A percentile compares a stretch with the other conserved stretches of the same genome.
phyloP scores from a whole-genome alignment of 2,329 filamentous ascomycete genomes.

The Monosporascus ibericus region DNA sequence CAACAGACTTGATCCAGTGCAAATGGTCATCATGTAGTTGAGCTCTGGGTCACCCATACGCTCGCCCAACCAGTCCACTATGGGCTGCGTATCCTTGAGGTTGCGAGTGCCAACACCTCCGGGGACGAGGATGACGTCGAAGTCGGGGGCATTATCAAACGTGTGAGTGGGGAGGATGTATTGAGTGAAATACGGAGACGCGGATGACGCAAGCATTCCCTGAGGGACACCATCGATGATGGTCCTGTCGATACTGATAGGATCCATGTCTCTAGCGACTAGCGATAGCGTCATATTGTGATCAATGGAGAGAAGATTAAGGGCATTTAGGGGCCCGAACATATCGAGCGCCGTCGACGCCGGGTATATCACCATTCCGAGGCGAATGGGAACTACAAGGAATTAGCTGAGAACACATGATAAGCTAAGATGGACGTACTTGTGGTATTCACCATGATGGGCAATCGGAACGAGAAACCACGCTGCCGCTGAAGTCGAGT shows the following conservation, averaged over 20 bases:
- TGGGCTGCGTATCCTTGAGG: conserved; percentile 14
- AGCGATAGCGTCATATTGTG: conserved; percentile 19
- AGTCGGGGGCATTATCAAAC: conserved; percentile 9
- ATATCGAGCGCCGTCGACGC: conserved; percentile 23
- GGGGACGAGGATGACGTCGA: conserved; percentile 19
- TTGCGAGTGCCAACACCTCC: conserved; percentile 15
- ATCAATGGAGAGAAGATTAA: conserved; percentile 19
- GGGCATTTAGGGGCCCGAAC: conserved; percentile 21
- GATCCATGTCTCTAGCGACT: conserved; percentile 14
- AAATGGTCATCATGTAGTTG: conserved; percentile 12
- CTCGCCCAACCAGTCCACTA: conserved; percentile 9
- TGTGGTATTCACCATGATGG: conserved; percentile 11
- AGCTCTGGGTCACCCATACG: conserved; percentile 9
- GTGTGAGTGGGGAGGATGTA: conserved; percentile 18
- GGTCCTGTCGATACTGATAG: conserved; percentile 15
- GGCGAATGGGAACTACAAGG: conserved; percentile 12
- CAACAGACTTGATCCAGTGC: conserved; percentile 15
- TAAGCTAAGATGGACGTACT: conserved; percentile 1
- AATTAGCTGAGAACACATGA: background rate
- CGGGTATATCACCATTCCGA: conserved; percentile 22
- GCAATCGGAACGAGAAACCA: background rate
- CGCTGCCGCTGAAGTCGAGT: background rate
- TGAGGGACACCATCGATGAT: conserved; percentile 11
- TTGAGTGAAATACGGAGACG: conserved; percentile 11
- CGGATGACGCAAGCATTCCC: conserved; percentile 4